phyloP scores from a whole-genome alignment of 257 asterid genomes.

The Solanum medicagineum region DNA sequence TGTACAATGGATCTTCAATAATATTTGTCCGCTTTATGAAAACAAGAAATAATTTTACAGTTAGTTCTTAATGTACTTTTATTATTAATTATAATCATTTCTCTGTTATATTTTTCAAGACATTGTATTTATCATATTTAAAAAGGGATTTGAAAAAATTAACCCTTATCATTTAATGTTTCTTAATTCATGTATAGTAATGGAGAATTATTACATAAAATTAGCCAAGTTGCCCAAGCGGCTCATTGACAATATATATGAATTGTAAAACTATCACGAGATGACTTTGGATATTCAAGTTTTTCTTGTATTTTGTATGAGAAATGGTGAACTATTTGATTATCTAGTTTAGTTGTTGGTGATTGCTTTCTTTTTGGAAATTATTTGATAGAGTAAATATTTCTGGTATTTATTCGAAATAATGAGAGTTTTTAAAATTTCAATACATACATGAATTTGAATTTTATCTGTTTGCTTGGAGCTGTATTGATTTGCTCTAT shows the following conservation, averaged over 20 bases:
- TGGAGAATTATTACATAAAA: not conserved
- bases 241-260: not conserved
- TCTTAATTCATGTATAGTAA: too few relatives aligned
- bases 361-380: not conserved
- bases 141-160: too few relatives aligned
- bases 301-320: not conserved
- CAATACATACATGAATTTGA: not conserved
- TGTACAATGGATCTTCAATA: too few relatives aligned
- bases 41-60: too few relatives aligned
- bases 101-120: too few relatives aligned
- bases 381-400: not conserved
- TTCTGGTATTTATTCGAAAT: not conserved
- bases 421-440: accelerated
- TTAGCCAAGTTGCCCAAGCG: not conserved
- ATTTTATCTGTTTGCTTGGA: not conserved
- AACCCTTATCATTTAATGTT: too few relatives aligned
- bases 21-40: too few relatives aligned
- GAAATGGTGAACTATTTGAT: not conserved
- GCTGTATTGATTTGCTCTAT: too few relatives aligned
- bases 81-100: too few relatives aligned
- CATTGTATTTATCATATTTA: too few relatives aligned
- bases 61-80: too few relatives aligned
- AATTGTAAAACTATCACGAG: not conserved
- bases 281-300: not conserved
- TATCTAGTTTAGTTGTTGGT: not conserved